Evolutionary conservation across 2,329 filamentous ascomycete genomes (phyloP).

Genomic region (Hymenoscyphus linearis): DNA sequence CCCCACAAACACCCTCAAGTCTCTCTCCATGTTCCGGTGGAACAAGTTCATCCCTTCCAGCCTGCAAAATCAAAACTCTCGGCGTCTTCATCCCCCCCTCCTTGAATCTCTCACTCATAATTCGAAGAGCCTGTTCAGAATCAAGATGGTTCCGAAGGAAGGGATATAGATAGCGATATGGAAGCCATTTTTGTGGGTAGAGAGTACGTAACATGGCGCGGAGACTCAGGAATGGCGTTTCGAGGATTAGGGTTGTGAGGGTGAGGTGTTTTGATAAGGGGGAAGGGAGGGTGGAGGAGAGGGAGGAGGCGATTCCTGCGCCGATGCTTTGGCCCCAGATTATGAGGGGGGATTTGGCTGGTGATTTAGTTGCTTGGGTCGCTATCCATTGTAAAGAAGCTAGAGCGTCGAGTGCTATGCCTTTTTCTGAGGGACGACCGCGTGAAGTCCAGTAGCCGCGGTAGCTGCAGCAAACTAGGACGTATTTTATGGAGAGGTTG

Average conservation of each 20-base stretch:
- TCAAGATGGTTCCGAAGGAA: conserved; percentile 64
- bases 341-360: conserved; percentile 41
- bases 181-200: conserved; percentile 75
- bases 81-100: conserved; percentile 8
- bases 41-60: conserved; percentile 54
- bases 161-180: conserved; percentile 68
- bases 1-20: conserved; percentile 43
- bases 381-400: conserved; percentile 59
- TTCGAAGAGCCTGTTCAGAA: conserved; percentile 45
- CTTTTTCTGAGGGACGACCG: conserved; percentile 63
- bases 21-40: conserved; percentile 44
- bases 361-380: conserved; percentile 12
- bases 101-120: conserved; percentile 34
- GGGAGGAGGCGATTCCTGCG: conserved; percentile 62
- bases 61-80: conserved; percentile 44
- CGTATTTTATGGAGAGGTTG: conserved; percentile 34
- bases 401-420: conserved; percentile 63
- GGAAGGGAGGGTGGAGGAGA: conserved; percentile 5
- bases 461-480: conserved; percentile 50
- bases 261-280: neutral
- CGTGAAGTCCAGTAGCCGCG: conserved; percentile 66
- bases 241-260: conserved; percentile 55
- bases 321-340: conserved; percentile 79
- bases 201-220: conserved; percentile 64
- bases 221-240: conserved; percentile 71